phyloP scores from a whole-genome alignment of 371 early-diverging fungal genomes.

The Mortierella sp. region DNA sequence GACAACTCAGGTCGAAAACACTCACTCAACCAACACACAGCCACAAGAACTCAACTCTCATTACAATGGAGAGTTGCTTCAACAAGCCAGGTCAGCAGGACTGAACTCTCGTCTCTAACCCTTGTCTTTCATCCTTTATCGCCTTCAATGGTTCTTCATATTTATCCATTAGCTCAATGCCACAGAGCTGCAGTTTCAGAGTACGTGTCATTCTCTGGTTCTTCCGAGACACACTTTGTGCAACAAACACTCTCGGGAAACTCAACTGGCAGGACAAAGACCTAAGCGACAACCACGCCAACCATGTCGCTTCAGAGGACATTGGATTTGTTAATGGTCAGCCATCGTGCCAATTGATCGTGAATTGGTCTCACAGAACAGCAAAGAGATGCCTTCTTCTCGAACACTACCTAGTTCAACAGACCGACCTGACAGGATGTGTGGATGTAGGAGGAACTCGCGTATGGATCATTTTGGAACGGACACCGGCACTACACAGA shows the following conservation, averaged over 20 bases:
- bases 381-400: background rate
- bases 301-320: background rate
- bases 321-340: background rate
- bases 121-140: background rate
- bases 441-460: background rate
- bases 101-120: background rate
- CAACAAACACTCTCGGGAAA: constrained; percentile 9
- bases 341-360: background rate
- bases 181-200: constrained; percentile 56
- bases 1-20: too few relatives aligned
- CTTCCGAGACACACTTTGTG: background rate
- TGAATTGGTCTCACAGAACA: background rate
- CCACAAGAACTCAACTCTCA: background rate
- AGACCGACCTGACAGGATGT: background rate
- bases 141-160: background rate
- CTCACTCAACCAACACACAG: background rate
- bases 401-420: background rate
- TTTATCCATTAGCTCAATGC: constrained; percentile 24
- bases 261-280: background rate
- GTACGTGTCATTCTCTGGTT: constrained; percentile 20
- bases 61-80: background rate
- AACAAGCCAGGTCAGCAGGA: background rate
- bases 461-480: too few relatives aligned
- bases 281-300: background rate
- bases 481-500: background rate